phyloP scores from a whole-genome alignment of 176 grass and related monocot species.

The Paspalum notatum region DNA sequence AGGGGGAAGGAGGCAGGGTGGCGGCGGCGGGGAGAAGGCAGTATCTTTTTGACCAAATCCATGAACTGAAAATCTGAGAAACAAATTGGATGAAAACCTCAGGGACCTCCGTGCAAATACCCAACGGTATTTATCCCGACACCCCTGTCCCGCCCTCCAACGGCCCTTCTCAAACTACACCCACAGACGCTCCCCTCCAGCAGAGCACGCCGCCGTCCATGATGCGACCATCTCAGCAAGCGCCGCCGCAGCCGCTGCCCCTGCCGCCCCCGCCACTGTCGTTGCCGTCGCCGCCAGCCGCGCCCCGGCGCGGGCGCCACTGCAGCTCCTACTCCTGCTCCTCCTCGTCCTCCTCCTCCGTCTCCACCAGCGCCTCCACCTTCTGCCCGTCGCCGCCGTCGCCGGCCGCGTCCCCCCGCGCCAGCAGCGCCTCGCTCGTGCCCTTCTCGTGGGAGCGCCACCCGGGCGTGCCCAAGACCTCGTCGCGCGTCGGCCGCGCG shows the following conservation, averaged over 20 bases:
- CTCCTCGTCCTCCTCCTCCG: background rate
- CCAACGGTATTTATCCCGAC: constrained; percentile 3
- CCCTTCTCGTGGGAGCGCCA: constrained; percentile 97
- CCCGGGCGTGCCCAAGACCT: constrained; percentile 75
- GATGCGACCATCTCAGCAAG: constrained; percentile 42
- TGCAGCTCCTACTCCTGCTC: constrained; percentile 21
- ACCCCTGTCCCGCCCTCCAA: background rate
- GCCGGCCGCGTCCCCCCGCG: constrained; percentile 31
- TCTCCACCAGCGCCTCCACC: background rate
- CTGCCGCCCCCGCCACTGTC: constrained; percentile 52
- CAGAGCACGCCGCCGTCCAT: too few species aligned
- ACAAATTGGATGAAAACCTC: background rate
- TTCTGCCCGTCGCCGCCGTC: constrained; percentile 41
- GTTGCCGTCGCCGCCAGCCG: constrained; percentile 35
- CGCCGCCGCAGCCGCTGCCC: background rate
- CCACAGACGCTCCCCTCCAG: background rate
- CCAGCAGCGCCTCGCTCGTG: constrained; percentile 29
- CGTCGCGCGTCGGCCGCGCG: background rate
- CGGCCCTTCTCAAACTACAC: background rate
- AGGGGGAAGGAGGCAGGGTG: too few species aligned
- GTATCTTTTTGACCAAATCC: too few species aligned
- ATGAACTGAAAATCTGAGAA: background rate
- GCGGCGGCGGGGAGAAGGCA: too few species aligned
- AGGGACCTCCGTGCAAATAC: background rate
- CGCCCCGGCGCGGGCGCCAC: constrained; percentile 37